phyloP scores from a whole-genome alignment of 257 asterid genomes.

The Ligustrum vulgare region DNA sequence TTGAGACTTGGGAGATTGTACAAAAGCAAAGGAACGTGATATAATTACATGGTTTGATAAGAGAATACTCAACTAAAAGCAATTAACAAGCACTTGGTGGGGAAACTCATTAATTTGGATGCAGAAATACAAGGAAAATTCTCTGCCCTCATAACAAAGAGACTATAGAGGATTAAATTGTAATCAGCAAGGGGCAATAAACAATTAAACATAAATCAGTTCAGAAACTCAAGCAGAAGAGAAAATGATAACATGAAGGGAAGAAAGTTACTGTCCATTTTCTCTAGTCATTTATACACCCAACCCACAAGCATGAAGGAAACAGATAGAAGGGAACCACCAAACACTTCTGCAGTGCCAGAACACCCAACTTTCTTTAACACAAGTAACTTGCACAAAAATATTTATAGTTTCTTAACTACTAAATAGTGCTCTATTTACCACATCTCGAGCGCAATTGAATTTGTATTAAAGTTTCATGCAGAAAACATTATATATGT shows the following conservation, averaged over 20 bases:
- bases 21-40: background rate
- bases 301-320: background rate
- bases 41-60: background rate
- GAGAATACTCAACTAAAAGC: background rate
- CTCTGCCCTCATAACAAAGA: background rate
- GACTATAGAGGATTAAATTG: background rate
- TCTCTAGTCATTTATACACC: background rate
- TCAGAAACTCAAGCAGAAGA: background rate
- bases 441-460: background rate
- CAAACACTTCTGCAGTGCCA: background rate
- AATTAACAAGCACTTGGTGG: background rate
- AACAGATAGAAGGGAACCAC: background rate
- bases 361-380: background rate
- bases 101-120: background rate
- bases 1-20: slow-evolving; percentile 18
- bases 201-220: background rate
- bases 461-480: background rate
- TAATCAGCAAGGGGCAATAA: background rate
- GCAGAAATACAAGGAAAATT: background rate
- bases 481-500: background rate
- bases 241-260: background rate
- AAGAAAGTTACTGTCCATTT: background rate
- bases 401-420: background rate
- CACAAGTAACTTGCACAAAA: background rate
- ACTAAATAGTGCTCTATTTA: background rate